Conservation (phyloP, 2,329 filamentous ascomycete species). For the Hymenoscyphus salicellus region DNA sequence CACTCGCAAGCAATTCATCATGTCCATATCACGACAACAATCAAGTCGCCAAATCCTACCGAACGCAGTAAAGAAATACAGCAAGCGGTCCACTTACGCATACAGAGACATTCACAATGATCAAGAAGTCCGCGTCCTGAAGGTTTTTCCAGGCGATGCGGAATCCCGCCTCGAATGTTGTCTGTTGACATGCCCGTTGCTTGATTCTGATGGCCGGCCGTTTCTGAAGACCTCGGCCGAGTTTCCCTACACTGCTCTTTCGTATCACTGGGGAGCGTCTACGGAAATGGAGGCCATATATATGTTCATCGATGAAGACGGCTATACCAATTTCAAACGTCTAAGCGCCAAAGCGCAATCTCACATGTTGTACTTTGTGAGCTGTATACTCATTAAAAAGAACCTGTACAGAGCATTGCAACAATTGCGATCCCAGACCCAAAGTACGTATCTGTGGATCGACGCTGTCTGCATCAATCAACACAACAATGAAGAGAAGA, state of each 20-base stretch:
- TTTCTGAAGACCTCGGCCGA: background rate
- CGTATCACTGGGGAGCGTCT: background rate
- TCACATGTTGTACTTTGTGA: too few species aligned
- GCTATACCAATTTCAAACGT: too few species aligned
- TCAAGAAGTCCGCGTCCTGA: background rate
- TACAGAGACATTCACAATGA: background rate
- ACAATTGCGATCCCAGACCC: background rate
- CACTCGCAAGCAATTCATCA: too few species aligned
- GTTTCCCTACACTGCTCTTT: background rate
- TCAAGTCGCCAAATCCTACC: too few species aligned
- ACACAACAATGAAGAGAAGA: background rate
- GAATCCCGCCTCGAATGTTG: background rate
- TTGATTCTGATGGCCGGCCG: background rate
- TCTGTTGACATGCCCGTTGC: background rate
- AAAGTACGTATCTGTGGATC: background rate
- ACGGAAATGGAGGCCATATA: too few species aligned
- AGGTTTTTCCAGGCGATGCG: background rate
- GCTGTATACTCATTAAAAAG: too few species aligned
- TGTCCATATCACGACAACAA: too few species aligned
- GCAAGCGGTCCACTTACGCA: background rate
- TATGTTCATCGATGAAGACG: too few species aligned
- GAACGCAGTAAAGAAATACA: too few species aligned
- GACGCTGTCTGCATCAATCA: background rate
- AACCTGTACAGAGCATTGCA: background rate
- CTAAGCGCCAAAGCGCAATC: too few species aligned